Base-by-base conservation (phyloP, 164 flowering plant species). In the Amborella trichopoda region DNA sequence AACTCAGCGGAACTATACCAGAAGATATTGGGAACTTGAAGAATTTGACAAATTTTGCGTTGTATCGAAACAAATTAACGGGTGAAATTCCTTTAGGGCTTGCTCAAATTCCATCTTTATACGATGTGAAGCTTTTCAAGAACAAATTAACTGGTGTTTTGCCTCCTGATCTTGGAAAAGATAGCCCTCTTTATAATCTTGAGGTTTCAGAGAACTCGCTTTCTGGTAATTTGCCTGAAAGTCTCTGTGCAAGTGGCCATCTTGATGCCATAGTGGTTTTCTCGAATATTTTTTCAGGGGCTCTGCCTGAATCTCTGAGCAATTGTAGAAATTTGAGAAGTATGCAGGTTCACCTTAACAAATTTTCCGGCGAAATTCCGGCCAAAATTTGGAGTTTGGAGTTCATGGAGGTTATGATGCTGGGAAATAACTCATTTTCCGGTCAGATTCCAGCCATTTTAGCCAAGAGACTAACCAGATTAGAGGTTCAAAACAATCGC, bases 1-100 rank as follows among this genome's bases (percentile, higher is more conserved):
- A 60, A 6, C 49, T 86, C 59, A 71, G 52, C 1, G 95, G 95
- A 14, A 2, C 63, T 14, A 72, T 85, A 4, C 93, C 93, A 0
- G 70, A 64, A 32, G 78, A 48, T 18, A 50, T 85, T 19, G 86
- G 76, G 2, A 76, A 69, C 43, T 50, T 78, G 23, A 39, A 50
- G 30, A 52, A 47, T 3, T 32, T 82, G 66, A 20, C 12, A 2
- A 1, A 24, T 0, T 42, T 85, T 48, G 44, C 36, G 41, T 41
- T 85, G 53, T 69, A 50, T 30, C 2, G 8, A 2, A 85, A 85
- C 46, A 60, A 63, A 16, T 52, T 82, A 2, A 41, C 68, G 0
- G 93, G 73, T 58, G 26, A 57, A 25, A 54, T 78, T 0, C 90
- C 84, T 0, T 23, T 16, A 3, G 52, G 71, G 26, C 56, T 81